These are phyloP conservation scores for Lactarius deliciosus DNA, from an alignment of 768 basidiomycete species.

Conservation along the genomic window DNA sequence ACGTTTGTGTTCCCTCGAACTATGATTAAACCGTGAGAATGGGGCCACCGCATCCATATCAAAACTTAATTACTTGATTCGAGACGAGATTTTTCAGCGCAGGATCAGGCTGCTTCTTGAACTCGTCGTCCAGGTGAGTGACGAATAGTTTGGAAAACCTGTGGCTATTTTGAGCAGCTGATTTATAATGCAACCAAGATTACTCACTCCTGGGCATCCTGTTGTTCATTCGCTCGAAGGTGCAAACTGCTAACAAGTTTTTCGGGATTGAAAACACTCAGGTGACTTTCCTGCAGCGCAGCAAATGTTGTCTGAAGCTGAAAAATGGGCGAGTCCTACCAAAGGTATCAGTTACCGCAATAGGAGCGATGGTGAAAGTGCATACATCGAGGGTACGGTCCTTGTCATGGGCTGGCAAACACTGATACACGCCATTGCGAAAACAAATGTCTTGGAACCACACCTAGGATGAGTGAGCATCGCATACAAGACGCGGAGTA, in stretches of 20 bases:
- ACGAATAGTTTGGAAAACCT: conserved; percentile 97
- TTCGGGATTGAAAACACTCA: conserved; percentile 75
- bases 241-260: conserved; percentile 84
- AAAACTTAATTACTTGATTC: conserved; percentile 54
- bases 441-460: conserved; percentile 90
- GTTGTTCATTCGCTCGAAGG: conserved; percentile 81
- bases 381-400: conserved; percentile 47
- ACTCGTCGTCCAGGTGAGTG: conserved; percentile 83
- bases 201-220: conserved; percentile 93
- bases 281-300: conserved; percentile 72
- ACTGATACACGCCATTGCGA: conserved; percentile 78
- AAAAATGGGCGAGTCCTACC: conserved; percentile 73
- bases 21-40: conserved; percentile 35
- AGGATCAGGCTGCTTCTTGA: conserved; percentile 72
- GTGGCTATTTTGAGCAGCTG: conserved; percentile 18
- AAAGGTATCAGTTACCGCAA: neutral
- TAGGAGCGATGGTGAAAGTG: neutral
- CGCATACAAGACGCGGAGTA: neutral
- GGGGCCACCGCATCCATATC: neutral
- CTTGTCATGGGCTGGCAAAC: conserved; percentile 55
- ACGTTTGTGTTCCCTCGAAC: conserved; percentile 87
- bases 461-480: conserved; percentile 50
- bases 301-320: conserved; percentile 81
- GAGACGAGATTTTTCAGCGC: conserved; percentile 66
- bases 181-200: neutral